phyloP scores from a whole-genome alignment of 768 basidiomycete genomes.

The Serendipita sp. region DNA sequence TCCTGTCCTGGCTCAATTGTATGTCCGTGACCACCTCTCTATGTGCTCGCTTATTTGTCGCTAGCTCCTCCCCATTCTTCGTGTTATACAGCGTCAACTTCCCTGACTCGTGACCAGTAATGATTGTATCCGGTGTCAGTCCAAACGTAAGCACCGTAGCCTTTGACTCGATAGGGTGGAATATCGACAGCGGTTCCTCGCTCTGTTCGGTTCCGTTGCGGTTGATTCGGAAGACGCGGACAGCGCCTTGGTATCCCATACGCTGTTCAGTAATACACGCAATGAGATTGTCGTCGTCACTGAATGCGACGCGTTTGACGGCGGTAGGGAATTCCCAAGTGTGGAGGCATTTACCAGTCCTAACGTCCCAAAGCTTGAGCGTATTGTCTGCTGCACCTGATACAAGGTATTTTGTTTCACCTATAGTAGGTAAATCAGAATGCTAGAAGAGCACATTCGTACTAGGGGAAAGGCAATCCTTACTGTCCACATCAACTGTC shows the following conservation, averaged over 20 bases:
- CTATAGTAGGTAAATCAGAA: conserved; percentile 21
- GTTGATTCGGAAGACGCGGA: conserved; percentile 80
- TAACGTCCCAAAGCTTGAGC: conserved; percentile 77
- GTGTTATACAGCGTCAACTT: conserved; percentile 86
- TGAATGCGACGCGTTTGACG: conserved; percentile 89
- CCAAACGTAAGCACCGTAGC: conserved; percentile 94
- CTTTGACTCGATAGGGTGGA: conserved; percentile 83
- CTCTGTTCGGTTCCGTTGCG: conserved; percentile 66
- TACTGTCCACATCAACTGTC: conserved; percentile 93
- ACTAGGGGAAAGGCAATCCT: conserved; percentile 18
- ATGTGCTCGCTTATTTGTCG: conserved; percentile 77
- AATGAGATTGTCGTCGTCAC: conserved; percentile 62
- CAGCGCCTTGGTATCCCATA: conserved; percentile 81
- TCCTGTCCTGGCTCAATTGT: conserved; percentile 74
- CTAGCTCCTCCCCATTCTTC: conserved; percentile 67
- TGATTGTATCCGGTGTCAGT: conserved; percentile 52
- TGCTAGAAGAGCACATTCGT: neutral
- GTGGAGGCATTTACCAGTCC: conserved; percentile 80
- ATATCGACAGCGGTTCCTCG: conserved; percentile 54
- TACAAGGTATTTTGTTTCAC: conserved; percentile 68
- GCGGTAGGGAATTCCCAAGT: conserved; percentile 98
- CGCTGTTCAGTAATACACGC: conserved; percentile 96
- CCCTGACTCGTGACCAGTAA: conserved; percentile 94
- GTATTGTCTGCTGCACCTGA: conserved; percentile 91
- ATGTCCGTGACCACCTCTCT: conserved; percentile 71